Evolutionary conservation across 441 rosid genomes (phyloP).

Genomic region (Viola pubescens): DNA sequence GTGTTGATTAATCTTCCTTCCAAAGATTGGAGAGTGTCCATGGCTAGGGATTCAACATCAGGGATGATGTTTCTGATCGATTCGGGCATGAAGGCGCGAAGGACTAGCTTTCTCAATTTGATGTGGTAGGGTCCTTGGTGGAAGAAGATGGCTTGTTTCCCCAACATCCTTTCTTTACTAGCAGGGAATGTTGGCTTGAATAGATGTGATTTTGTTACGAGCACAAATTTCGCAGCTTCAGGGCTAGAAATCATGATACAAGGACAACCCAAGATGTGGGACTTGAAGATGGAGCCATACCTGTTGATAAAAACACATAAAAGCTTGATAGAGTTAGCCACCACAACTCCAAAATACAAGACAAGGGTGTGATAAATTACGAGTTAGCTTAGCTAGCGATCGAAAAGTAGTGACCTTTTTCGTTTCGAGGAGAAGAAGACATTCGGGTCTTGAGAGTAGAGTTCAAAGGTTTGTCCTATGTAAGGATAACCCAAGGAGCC

Average conservation of each 20-base stretch:
- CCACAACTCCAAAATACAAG: no score
- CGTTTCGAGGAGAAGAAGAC: constrained; percentile 78
- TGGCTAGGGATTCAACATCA: constrained; percentile 52
- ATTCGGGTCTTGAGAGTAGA: constrained; percentile 91
- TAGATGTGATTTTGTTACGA: constrained; percentile 63
- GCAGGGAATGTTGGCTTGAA: constrained; percentile 97
- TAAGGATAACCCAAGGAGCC: constrained; percentile 93
- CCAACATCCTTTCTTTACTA: constrained; percentile 91
- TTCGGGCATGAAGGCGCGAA: constrained; percentile 78
- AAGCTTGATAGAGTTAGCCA: not conserved
- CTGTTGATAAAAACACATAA: constrained; percentile 17
- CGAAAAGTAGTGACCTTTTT: constrained; percentile 32
- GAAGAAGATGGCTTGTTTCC: constrained; percentile 90
- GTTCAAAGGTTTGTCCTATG: constrained; percentile 86
- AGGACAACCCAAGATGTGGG: constrained; percentile 86
- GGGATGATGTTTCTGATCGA: constrained; percentile 47
- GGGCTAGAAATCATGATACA: constrained; percentile 96
- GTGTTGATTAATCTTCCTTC: constrained; percentile 63
- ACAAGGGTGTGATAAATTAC: not conserved
- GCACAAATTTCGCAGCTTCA: constrained; percentile 86
- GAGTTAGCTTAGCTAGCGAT: not conserved
- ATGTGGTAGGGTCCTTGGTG: constrained; percentile 84
- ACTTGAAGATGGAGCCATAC: constrained; percentile 83
- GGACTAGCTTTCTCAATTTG: constrained; percentile 80
- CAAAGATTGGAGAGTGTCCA: constrained; percentile 38